phyloP scores from a whole-genome alignment of 2,329 filamentous ascomycete species.

The Ascochyta clinopodiicola region DNA sequence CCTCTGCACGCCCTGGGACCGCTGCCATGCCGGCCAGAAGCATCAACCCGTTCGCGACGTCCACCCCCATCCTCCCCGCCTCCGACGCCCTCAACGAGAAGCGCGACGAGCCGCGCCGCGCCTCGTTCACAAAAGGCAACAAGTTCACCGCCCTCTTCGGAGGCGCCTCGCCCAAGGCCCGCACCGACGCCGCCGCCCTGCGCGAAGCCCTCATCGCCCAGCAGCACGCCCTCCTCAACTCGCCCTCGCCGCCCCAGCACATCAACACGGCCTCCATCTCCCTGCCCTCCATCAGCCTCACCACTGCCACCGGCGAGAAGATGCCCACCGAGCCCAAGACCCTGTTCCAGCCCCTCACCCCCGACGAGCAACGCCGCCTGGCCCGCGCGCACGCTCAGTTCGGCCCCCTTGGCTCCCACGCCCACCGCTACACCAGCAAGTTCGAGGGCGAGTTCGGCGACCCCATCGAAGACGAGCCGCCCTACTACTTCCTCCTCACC shows the following conservation, averaged over 20 bases:
- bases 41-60: slow-evolving; percentile 64
- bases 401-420: slow-evolving; percentile 78
- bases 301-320: slow-evolving; percentile 80
- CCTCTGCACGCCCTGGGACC: slow-evolving; percentile 6
- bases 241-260: slow-evolving; percentile 60
- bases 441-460: slow-evolving; percentile 82
- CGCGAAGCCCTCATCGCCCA: slow-evolving; percentile 69
- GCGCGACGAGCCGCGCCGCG: slow-evolving; percentile 56
- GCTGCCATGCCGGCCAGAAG: slow-evolving; percentile 67
- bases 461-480: slow-evolving; percentile 91
- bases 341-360: slow-evolving; percentile 85
- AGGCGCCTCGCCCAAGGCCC: slow-evolving; percentile 77
- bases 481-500: slow-evolving; percentile 95
- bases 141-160: slow-evolving; percentile 83
- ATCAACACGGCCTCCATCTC: slow-evolving; percentile 77
- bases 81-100: slow-evolving; percentile 62
- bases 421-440: slow-evolving; percentile 87
- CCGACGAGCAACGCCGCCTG: slow-evolving; percentile 78
- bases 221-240: slow-evolving; percentile 67
- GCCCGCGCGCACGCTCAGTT: slow-evolving; percentile 88
- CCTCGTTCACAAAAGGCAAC: slow-evolving; percentile 66
- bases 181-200: slow-evolving; percentile 66
- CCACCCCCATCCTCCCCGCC: slow-evolving; percentile 58
- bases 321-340: slow-evolving; percentile 76
- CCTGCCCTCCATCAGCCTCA: slow-evolving; percentile 89